Conservation (phyloP, 768 basidiomycete species). For the Lactarius hatsudake region DNA sequence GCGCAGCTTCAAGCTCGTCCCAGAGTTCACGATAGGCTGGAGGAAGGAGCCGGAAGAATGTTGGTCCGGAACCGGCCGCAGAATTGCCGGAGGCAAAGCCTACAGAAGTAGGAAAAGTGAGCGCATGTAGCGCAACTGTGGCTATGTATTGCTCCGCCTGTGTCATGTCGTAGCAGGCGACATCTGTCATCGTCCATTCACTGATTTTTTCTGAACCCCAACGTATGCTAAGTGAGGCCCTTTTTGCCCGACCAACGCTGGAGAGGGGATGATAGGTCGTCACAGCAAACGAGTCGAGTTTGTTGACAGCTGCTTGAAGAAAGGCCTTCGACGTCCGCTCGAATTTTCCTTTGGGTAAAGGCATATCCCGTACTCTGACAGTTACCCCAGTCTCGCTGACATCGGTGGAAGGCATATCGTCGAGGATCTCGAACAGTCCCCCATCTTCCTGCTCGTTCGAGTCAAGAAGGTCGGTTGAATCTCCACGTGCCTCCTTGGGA, state of each 20-base stretch:
- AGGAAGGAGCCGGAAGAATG: constrained; percentile 80
- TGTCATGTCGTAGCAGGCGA: constrained; percentile 70
- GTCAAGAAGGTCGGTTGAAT: constrained; percentile 48
- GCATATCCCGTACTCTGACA: constrained; percentile 64
- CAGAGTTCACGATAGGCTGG: constrained; percentile 84
- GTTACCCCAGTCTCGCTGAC: constrained; percentile 53
- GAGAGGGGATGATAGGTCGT: constrained; percentile 66
- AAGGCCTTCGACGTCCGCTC: constrained; percentile 76
- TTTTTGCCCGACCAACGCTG: constrained; percentile 67
- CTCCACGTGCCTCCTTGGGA: constrained; percentile 18
- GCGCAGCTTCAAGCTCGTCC: constrained; percentile 75
- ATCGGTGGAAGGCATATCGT: constrained; percentile 57
- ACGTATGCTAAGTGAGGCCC: constrained; percentile 67
- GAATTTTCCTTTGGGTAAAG: constrained; percentile 79
- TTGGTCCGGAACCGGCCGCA: constrained; percentile 46
- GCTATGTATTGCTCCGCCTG: constrained; percentile 93
- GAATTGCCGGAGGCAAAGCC: constrained; percentile 60
- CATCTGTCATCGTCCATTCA: constrained; percentile 79
- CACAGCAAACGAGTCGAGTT: constrained; percentile 71
- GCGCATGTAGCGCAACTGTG: constrained; percentile 76
- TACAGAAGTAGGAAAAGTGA: constrained; percentile 60
- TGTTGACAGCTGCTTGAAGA: constrained; percentile 64
- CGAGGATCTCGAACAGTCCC: constrained; percentile 73
- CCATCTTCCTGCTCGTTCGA: constrained; percentile 48
- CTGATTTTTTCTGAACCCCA: constrained; percentile 63